These are phyloP conservation scores for Spencermartinsiella ligniputridi DNA, from an alignment of 1,139 yeast genomes.

Conservation along the genomic window DNA sequence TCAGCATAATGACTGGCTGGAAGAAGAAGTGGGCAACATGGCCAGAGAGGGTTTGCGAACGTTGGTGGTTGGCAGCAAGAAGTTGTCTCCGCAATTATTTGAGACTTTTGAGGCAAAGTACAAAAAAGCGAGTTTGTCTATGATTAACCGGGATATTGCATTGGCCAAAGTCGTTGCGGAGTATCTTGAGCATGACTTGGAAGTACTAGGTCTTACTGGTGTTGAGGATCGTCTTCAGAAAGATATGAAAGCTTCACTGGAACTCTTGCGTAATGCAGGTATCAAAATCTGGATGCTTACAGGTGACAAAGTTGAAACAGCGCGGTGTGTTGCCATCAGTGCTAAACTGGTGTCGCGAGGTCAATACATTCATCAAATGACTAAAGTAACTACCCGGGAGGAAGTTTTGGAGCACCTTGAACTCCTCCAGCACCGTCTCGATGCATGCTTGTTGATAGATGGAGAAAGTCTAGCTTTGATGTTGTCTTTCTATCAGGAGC, in stretches of 20 bases:
- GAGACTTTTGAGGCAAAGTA: constrained; percentile 62
- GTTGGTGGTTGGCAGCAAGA: constrained; percentile 83
- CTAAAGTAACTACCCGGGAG: constrained; percentile 44
- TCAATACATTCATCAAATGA: constrained; percentile 83
- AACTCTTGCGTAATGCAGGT: constrained; percentile 90
- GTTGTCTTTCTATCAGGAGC: constrained; percentile 56
- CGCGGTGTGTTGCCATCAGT: constrained; percentile 92
- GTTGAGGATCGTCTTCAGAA: constrained; percentile 93
- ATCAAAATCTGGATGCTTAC: constrained; percentile 98
- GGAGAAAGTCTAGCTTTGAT: constrained; percentile 83
- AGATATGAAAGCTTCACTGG: constrained; percentile 89
- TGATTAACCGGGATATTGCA: constrained; percentile 70
- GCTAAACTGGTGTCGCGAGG: constrained; percentile 91
- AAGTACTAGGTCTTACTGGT: constrained; percentile 88
- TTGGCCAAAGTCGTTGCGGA: constrained; percentile 67
- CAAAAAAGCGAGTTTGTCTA: constrained; percentile 67
- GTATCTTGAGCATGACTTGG: constrained; percentile 77
- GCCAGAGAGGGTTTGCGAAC: constrained; percentile 98
- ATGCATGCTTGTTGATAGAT: constrained; percentile 82
- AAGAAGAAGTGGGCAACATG: constrained; percentile 96
- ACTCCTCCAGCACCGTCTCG: constrained; percentile 56
- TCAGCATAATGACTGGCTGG: constrained; percentile 87
- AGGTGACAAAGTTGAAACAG: constrained; percentile 98
- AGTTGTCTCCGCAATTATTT: constrained; percentile 49
- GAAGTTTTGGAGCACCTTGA: constrained; percentile 71